Conservation (phyloP, 2,329 filamentous ascomycete species). For the Mariannaea elegans region DNA sequence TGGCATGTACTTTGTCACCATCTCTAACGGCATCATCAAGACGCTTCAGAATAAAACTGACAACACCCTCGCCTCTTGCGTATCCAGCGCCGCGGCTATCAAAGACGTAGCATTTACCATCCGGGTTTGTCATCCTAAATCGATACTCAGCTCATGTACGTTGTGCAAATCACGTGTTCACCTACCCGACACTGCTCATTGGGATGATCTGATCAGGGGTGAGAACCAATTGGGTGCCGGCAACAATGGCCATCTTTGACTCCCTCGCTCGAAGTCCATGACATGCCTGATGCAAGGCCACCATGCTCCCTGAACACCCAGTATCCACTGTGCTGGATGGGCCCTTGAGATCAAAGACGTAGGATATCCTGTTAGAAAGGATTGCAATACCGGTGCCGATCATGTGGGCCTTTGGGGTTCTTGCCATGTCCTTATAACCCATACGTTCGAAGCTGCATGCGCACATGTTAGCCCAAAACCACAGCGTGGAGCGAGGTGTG, state of each 20-base stretch:
- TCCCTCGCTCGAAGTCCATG: slow-evolving; percentile 54
- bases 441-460: slow-evolving; percentile 17
- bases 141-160: neutral
- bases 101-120: slow-evolving; percentile 28
- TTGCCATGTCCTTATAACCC: slow-evolving; percentile 25
- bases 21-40: slow-evolving; percentile 53
- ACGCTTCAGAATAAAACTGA: slow-evolving; percentile 49
- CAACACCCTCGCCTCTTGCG: slow-evolving; percentile 54
- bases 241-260: slow-evolving; percentile 54
- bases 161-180: neutral
- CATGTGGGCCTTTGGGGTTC: slow-evolving; percentile 37
- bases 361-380: slow-evolving; percentile 47
- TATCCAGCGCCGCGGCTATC: slow-evolving; percentile 50
- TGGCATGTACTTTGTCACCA: slow-evolving; percentile 44
- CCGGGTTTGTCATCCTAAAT: slow-evolving; percentile 18
- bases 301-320: slow-evolving; percentile 49
- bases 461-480: neutral
- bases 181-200: slow-evolving; percentile 24
- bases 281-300: slow-evolving; percentile 38
- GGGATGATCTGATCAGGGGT: slow-evolving; percentile 25
- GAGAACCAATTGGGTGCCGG: slow-evolving; percentile 24
- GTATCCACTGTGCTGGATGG: slow-evolving; percentile 46
- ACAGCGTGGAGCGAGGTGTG: neutral
- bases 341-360: slow-evolving; percentile 50
- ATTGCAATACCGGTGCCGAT: slow-evolving; percentile 43